Evolutionary conservation across 805 yeast genomes (phyloP).

Genomic region (Monosporozyma siamensis): DNA sequence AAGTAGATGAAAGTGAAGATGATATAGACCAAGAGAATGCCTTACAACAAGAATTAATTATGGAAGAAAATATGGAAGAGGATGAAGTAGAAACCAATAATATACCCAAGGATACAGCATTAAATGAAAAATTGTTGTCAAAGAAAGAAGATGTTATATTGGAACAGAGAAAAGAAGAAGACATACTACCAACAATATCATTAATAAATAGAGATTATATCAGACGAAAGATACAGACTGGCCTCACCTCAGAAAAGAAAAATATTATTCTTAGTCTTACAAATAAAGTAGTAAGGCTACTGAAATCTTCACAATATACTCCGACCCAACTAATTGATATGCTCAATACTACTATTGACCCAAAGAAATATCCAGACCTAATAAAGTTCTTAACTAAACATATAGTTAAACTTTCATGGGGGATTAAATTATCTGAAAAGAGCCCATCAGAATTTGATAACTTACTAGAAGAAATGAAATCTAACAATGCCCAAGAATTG

Average conservation of each 20-base stretch:
- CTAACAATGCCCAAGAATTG: constrained; percentile 34
- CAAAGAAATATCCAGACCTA: constrained; percentile 38
- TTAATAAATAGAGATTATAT: constrained; percentile 46
- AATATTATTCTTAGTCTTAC: constrained; percentile 37
- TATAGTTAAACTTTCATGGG: constrained; percentile 45
- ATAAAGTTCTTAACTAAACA: constrained; percentile 43
- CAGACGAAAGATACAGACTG: constrained; percentile 38
- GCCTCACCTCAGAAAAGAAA: constrained; percentile 15
- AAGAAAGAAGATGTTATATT: constrained; percentile 10
- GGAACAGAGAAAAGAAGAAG: neutral
- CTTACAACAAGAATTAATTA: constrained; percentile 14
- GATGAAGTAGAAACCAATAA: constrained; percentile 18
- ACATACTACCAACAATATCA: constrained; percentile 21
- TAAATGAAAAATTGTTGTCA: neutral
- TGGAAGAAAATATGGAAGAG: constrained; percentile 20
- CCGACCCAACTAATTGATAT: constrained; percentile 42
- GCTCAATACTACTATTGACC: constrained; percentile 35
- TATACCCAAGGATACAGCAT: constrained; percentile 6
- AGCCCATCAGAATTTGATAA: constrained; percentile 25
- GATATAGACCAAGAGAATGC: constrained; percentile 20
- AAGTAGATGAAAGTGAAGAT: constrained; percentile 21
- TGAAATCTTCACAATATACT: constrained; percentile 33
- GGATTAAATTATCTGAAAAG: constrained; percentile 36
- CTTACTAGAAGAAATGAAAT: constrained; percentile 37
- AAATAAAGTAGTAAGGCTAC: constrained; percentile 31